phyloP scores from a whole-genome alignment of 2,329 filamentous ascomycete genomes.

The Cladophialophora psammophila region DNA sequence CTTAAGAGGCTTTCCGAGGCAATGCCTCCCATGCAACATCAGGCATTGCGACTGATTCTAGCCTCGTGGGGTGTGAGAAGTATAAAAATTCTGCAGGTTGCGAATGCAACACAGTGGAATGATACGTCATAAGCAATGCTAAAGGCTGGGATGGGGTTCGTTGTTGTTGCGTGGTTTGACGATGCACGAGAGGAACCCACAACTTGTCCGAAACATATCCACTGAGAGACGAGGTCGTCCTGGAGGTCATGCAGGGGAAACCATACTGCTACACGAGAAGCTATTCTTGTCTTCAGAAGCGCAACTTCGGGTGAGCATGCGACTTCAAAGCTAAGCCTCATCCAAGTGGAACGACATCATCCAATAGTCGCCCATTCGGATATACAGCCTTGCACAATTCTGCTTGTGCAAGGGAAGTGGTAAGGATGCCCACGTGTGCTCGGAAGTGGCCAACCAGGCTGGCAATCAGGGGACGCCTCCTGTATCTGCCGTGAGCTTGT shows the following conservation, averaged over 20 bases:
- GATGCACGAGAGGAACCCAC: neutral
- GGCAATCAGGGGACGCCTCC: neutral
- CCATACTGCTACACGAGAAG: neutral
- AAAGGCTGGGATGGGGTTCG: neutral
- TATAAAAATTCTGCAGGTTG: constrained; percentile 1
- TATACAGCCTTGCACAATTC: neutral
- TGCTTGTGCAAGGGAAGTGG: neutral
- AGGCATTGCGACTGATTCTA: neutral
- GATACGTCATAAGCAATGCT: constrained; percentile 17
- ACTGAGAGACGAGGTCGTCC: constrained; percentile 5
- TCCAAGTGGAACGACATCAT: neutral
- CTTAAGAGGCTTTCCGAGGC: neutral
- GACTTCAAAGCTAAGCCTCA: neutral
- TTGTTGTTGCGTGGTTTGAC: constrained; percentile 15
- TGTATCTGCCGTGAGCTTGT: neutral
- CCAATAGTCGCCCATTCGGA: neutral
- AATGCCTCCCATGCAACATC: constrained; percentile 9
- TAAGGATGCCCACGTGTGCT: neutral
- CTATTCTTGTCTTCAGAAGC: constrained; percentile 15
- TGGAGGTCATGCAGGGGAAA: constrained; percentile 5
- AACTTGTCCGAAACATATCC: constrained; percentile 20
- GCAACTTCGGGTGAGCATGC: neutral
- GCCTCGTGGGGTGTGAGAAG: neutral
- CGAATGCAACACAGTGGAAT: constrained; percentile 13
- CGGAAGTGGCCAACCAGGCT: neutral